phyloP scores from a whole-genome alignment of 2,329 filamentous ascomycete genomes.

The Myriosclerotinia scirpicola region DNA sequence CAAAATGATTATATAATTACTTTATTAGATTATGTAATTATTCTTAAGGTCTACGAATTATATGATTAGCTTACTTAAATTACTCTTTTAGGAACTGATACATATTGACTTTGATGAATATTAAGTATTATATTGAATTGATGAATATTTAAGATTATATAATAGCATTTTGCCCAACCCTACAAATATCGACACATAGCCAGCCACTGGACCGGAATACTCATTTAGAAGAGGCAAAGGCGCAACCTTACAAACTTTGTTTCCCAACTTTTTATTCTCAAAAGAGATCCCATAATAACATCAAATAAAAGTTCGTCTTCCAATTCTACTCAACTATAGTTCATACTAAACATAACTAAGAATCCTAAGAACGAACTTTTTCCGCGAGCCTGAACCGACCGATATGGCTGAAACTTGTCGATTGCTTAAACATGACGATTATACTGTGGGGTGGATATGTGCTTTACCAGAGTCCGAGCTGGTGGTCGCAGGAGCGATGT shows the following conservation, averaged over 20 bases:
- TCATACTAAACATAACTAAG: neutral
- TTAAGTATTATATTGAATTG: no score
- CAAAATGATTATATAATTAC: no score
- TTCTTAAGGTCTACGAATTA: no score
- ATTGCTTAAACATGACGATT: slow-evolving; percentile 14
- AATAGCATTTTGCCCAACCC: no score
- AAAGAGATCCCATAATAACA: neutral
- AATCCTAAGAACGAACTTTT: slow-evolving; percentile 1
- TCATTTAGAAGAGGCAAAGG: neutral
- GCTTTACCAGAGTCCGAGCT: slow-evolving; percentile 28
- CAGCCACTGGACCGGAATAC: neutral
- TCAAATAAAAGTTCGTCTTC: neutral
- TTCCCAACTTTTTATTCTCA: neutral
- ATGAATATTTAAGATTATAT: no score
- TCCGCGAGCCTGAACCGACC: slow-evolving; percentile 6
- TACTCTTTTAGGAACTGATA: no score
- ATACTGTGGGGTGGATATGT: slow-evolving; percentile 33
- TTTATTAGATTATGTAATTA: no score
- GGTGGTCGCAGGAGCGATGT: slow-evolving; percentile 27
- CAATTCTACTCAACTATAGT: neutral
- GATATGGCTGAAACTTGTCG: slow-evolving; percentile 11
- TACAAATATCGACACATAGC: no score
- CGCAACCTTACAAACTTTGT: neutral
- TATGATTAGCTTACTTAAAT: no score
- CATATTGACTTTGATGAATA: neutral